Conservation (phyloP, 2,329 filamentous ascomycete species). For the Fusarium guadeloupense region DNA sequence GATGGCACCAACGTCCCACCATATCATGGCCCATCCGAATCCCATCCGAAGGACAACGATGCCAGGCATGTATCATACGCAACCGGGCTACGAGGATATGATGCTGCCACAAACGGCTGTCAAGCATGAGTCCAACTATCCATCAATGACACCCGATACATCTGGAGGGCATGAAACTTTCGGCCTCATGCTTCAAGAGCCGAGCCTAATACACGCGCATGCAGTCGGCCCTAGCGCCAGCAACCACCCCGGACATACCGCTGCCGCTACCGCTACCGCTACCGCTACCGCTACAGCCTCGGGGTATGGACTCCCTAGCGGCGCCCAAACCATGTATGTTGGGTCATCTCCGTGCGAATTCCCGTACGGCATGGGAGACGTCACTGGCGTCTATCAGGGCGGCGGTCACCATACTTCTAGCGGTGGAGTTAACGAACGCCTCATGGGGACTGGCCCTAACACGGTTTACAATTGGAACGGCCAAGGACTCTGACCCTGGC, state of each 20-base stretch:
- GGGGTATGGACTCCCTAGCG: slow-evolving; percentile 32
- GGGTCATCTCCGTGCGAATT: slow-evolving; percentile 34
- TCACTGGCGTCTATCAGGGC: slow-evolving; percentile 42
- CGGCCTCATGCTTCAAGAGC: slow-evolving; percentile 34
- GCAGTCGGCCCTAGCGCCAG: slow-evolving; percentile 15
- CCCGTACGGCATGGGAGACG: slow-evolving; percentile 41
- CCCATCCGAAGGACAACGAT: slow-evolving; percentile 33
- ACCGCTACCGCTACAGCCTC: background rate
- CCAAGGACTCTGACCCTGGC: slow-evolving; percentile 24
- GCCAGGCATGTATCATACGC: slow-evolving; percentile 33
- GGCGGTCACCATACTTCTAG: slow-evolving; percentile 17
- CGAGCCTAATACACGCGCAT: slow-evolving; percentile 31
- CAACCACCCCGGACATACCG: slow-evolving; percentile 5
- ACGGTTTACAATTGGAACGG: slow-evolving; percentile 33
- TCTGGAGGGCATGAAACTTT: slow-evolving; percentile 22
- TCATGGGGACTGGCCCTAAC: slow-evolving; percentile 28
- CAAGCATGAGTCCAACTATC: slow-evolving; percentile 33
- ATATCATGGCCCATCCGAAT: slow-evolving; percentile 21
- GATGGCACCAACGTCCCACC: slow-evolving; percentile 36
- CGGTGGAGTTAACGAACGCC: slow-evolving; percentile 33
- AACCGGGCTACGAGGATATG: slow-evolving; percentile 35
- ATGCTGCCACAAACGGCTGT: slow-evolving; percentile 28
- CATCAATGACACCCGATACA: slow-evolving; percentile 35
- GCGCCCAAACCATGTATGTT: slow-evolving; percentile 33
- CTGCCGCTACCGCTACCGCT: background rate